Conservation (phyloP, 768 basidiomycete species). For the Suillus alpinus region DNA sequence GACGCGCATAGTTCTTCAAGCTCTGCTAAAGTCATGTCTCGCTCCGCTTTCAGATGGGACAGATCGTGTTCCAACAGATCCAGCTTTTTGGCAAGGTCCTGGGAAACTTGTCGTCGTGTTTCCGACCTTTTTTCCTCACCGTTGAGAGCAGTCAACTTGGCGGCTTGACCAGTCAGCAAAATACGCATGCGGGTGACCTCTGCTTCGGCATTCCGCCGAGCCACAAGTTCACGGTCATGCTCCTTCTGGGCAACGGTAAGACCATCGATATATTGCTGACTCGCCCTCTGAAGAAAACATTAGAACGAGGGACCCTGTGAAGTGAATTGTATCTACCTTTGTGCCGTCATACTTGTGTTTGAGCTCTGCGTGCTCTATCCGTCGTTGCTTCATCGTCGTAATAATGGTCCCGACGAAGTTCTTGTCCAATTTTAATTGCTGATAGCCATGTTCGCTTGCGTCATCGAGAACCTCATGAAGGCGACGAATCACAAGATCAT, state of each 20-base stretch:
- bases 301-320: constrained; percentile 1
- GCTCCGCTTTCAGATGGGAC: constrained; percentile 82
- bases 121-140: constrained; percentile 78
- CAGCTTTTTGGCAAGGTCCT: constrained; percentile 75
- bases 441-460: constrained; percentile 55
- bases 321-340: constrained; percentile 57
- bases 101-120: constrained; percentile 71
- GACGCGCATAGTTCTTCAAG: constrained; percentile 83
- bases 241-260: constrained; percentile 91
- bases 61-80: constrained; percentile 81
- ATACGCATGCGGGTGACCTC: constrained; percentile 86
- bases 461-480: constrained; percentile 63
- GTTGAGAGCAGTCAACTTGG: constrained; percentile 78
- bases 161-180: constrained; percentile 86
- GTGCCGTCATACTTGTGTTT: constrained; percentile 80
- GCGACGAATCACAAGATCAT: constrained; percentile 46
- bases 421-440: constrained; percentile 70
- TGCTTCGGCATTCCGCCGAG: constrained; percentile 86
- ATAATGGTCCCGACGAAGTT: constrained; percentile 70
- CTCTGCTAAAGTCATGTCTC: constrained; percentile 91
- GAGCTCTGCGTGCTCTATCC: constrained; percentile 58
- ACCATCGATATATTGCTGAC: constrained; percentile 90
- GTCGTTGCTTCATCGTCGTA: constrained; percentile 59
- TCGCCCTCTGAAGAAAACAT: constrained; percentile 62
- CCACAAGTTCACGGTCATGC: constrained; percentile 87